These are phyloP conservation scores for Sechiopsis laciniata DNA, from an alignment of 306 rosid genomes.

Conservation along the genomic window DNA sequence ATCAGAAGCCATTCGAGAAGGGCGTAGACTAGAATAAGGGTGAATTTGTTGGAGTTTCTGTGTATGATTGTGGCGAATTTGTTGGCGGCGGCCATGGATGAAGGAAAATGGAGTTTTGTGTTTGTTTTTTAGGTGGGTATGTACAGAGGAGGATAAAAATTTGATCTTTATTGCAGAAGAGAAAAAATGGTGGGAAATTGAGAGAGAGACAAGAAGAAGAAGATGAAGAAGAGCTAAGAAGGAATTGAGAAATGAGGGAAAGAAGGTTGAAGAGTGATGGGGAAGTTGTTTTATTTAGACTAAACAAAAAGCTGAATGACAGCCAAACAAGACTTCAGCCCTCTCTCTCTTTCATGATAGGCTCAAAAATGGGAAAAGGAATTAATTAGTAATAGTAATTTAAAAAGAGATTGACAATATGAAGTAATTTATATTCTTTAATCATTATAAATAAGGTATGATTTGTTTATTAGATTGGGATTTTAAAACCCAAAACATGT, in stretches of 20 bases:
- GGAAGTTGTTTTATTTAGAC: conserved; percentile 43
- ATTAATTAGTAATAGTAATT: conserved; percentile 21
- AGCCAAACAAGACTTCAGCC: conserved; percentile 33
- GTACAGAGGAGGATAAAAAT: conserved; percentile 37
- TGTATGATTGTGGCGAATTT: conserved; percentile 81
- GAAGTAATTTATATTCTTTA: neutral
- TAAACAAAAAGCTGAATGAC: conserved; percentile 33
- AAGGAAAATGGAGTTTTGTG: conserved; percentile 30
- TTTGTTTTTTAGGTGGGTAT: conserved; percentile 28
- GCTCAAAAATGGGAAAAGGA: conserved; percentile 9
- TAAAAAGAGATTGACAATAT: neutral
- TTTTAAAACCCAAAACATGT: no score
- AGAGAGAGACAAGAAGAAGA: conserved; percentile 22
- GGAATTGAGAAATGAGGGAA: conserved; percentile 9
- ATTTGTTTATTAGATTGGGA: neutral
- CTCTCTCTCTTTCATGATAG: conserved; percentile 17
- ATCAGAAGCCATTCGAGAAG: conserved; percentile 85
- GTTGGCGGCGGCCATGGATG: conserved; percentile 85
- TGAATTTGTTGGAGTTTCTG: conserved; percentile 72
- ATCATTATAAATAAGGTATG: no score
- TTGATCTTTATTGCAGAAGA: conserved; percentile 18
- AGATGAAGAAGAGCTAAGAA: conserved; percentile 20
- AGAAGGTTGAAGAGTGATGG: conserved; percentile 26
- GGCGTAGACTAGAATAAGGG: conserved; percentile 70
- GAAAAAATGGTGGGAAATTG: neutral